phyloP scores from a whole-genome alignment of 345 rosid species.

The Sonneratia alba region DNA sequence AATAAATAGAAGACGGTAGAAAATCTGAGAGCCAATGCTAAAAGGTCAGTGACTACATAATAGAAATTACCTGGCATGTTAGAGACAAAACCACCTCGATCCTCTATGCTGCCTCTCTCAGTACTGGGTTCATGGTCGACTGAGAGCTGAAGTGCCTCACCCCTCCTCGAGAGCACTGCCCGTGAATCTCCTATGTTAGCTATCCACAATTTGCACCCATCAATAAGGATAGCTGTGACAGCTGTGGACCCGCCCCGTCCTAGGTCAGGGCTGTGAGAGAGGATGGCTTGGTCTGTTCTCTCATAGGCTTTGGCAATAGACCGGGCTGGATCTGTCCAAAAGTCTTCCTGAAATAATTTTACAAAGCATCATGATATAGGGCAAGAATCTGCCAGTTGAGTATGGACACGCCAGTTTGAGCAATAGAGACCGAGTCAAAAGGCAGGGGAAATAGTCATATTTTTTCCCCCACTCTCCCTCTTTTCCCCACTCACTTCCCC shows the following conservation, averaged over 20 bases:
- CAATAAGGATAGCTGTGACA: slow-evolving; percentile 55
- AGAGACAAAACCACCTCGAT: slow-evolving; percentile 61
- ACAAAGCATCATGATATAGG: background rate
- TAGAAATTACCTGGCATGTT: slow-evolving; percentile 58
- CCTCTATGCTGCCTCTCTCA: slow-evolving; percentile 51
- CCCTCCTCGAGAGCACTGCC: slow-evolving; percentile 48
- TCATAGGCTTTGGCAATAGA: slow-evolving; percentile 51
- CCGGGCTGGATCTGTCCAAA: slow-evolving; percentile 31
- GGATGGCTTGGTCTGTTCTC: slow-evolving; percentile 54
- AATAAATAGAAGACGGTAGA: background rate
- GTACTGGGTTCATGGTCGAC: slow-evolving; percentile 62
- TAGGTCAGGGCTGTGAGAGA: slow-evolving; percentile 44
- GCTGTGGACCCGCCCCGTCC: slow-evolving; percentile 83
- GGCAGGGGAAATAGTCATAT: background rate
- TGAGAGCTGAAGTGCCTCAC: slow-evolving; percentile 52
- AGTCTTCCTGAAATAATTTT: slow-evolving; percentile 36
- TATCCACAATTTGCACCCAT: slow-evolving; percentile 45
- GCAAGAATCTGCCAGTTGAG: background rate
- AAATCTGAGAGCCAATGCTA: background rate
- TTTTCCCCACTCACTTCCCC: background rate
- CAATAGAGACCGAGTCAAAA: background rate
- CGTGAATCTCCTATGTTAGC: slow-evolving; percentile 72
- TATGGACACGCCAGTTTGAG: background rate
- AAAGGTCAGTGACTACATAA: background rate
- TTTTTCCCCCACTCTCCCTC: background rate